Base-by-base conservation (phyloP, 1,284 basidiomycete genomes). In the Heterobasidion annosum region DNA sequence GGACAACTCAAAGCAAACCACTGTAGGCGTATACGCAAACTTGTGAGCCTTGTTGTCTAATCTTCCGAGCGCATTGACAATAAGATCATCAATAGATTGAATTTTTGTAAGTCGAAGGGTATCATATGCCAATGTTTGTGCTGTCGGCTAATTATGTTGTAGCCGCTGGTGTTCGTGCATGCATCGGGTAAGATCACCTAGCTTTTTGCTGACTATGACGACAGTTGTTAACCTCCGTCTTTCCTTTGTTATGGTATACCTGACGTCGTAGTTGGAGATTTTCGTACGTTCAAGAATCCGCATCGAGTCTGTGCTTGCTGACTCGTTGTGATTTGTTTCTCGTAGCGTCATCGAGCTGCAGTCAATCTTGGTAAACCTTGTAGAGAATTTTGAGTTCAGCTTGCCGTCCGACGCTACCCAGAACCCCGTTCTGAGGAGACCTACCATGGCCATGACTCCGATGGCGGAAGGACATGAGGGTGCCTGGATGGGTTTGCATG, bases 21-120 rank as follows among this genome's bases (percentile, higher is more conserved):
- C 61, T 8, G 62, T 79, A 5, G 78, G 81, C 0, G 69, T 77
- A 10, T 76, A 77, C 57, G 72, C 70, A 8, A 79, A 79, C 63
- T 62, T 82, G 80, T 82, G 58, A 61, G 78, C 25, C 19, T 44
- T 15, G 8, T n/a, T 51, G 6, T 51, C 40, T 34, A 53, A 48
- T 9, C 3, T 32, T 34, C 10, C 34, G 9, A 8, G 42, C 37
- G 6, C 19, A 43, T 48, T 25, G 34, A 51, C 15, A 48, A 19
- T 18, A 19, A 35, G 48, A 37, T 4, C n/a, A 16, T 8, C 40
- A 37, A 43, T 50, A 68, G 65, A 42, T 47, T 55, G 12, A 62
- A 63, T 44, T 64, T 65, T 51, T 53, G 59, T 59, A 18, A 46
- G 56, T n/a, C 4, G 12, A 15, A 48, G 12, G 37, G n/a, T 33